phyloP scores from a whole-genome alignment of 1,284 basidiomycete genomes.

The Heterobasidion occidentale region DNA sequence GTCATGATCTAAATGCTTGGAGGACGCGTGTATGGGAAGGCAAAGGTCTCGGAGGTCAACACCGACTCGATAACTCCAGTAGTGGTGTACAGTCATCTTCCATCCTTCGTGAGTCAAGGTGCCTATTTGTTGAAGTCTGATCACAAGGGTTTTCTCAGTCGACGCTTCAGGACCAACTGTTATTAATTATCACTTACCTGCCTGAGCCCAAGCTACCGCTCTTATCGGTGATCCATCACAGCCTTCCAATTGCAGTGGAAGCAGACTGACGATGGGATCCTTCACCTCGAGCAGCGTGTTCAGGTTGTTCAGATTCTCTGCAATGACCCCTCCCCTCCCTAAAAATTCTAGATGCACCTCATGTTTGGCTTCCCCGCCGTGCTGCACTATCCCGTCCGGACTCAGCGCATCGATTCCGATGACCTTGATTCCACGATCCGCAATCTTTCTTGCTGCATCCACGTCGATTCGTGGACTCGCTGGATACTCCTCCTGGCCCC shows the following conservation, averaged over 20 bases:
- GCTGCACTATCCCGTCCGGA: slow-evolving; percentile 19
- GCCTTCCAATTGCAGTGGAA: slow-evolving; percentile 17
- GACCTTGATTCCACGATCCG: slow-evolving; percentile 13
- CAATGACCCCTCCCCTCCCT: slow-evolving; percentile 13
- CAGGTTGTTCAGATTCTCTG: slow-evolving; percentile 17
- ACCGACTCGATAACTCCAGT: too few relatives aligned
- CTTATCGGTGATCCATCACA: slow-evolving; percentile 19
- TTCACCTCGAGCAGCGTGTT: slow-evolving; percentile 12
- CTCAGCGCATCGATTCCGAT: slow-evolving; percentile 16
- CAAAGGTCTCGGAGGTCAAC: too few relatives aligned
- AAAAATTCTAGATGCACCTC: slow-evolving; percentile 6
- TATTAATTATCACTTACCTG: background rate
- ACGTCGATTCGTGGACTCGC: slow-evolving; percentile 13
- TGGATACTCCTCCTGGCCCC: slow-evolving; percentile 11
- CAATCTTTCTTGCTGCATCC: slow-evolving; percentile 12
- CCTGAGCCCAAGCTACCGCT: slow-evolving; percentile 13
- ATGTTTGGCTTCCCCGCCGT: background rate
- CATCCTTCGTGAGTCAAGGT: too few relatives aligned
- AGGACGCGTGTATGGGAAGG: too few relatives aligned
- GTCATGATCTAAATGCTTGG: too few relatives aligned
- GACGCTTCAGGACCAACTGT: too few relatives aligned
- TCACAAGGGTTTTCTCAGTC: too few relatives aligned
- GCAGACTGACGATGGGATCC: slow-evolving; percentile 12
- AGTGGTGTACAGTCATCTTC: too few relatives aligned
- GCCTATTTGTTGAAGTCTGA: too few relatives aligned